Percentiles rank a stretch among this genome's conserved stretches.
These are phyloP conservation scores for Galeopsis tetrahit DNA, from an alignment of 257 asterid species.

Conservation along the genomic window DNA sequence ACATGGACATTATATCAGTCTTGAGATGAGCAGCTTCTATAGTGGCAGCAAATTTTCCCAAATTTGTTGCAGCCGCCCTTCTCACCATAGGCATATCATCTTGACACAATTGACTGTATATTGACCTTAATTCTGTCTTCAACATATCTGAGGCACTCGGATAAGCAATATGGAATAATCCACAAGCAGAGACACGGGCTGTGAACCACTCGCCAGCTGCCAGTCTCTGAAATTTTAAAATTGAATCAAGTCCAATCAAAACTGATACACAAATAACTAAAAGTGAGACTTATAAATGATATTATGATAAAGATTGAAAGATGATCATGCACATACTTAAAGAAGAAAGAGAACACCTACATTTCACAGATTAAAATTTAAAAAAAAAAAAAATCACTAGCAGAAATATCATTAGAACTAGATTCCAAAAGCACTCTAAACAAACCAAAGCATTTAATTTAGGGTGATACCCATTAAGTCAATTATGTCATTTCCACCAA, in stretches of 20 bases:
- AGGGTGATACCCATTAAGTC: slow-evolving; percentile 9
- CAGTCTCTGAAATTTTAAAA: slow-evolving; percentile 56
- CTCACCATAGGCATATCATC: slow-evolving; percentile 84
- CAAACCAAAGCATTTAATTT: not conserved
- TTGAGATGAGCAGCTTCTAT: slow-evolving; percentile 57
- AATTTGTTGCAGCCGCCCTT: slow-evolving; percentile 52
- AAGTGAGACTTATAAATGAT: not conserved
- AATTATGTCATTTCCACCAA: slow-evolving; percentile 6
- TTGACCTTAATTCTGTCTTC: slow-evolving; percentile 81
- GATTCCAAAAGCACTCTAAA: slow-evolving; percentile 5
- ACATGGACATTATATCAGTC: slow-evolving; percentile 62
- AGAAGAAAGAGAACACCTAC: slow-evolving; percentile 17
- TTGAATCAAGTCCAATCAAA: not conserved
- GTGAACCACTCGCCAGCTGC: slow-evolving; percentile 99
- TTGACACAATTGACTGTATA: slow-evolving; percentile 85
- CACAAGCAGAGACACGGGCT: slow-evolving; percentile 96
- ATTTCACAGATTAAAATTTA: not conserved
- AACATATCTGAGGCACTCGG: slow-evolving; percentile 76
- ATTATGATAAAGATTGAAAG: no score
- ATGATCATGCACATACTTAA: slow-evolving; percentile 2
- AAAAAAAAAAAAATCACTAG: slow-evolving; percentile 11
- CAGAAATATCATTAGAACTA: not conserved
- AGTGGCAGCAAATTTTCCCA: slow-evolving; percentile 56
- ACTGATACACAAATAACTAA: not conserved
- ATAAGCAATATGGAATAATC: slow-evolving; percentile 88